Base-by-base conservation (phyloP, 75 land plant species). In the Cunninghamia lanceolata region DNA sequence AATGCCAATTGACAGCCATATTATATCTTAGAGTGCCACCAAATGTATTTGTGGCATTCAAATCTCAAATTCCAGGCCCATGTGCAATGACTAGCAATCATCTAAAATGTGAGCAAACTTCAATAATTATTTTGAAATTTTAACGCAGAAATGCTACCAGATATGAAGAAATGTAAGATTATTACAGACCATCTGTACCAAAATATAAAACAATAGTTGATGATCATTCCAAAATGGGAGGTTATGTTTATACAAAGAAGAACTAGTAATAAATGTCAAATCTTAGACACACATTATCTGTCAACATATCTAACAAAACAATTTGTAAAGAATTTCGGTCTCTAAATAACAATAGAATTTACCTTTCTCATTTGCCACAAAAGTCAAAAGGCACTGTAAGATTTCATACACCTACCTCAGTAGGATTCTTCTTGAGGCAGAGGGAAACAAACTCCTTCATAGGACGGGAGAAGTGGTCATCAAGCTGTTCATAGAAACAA, bases 401-500 rank as follows among this genome's bases (percentile, higher is more conserved):
- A 63, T 74, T 74, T 32, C 80, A 77, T 19, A 77, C 17, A 78
- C 59, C 54, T 87, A 94, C 99, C 96, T 98, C 99, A 45, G 96
- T 89, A 32, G 99, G 97, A 80, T 88, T 87, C 85, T 98, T 98
- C 92, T 92, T 96, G 76, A 98, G 90, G 82, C 99, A 98, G 36
- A 94, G 85, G 38, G 95, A 90, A 25, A 98, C 99, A 88, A 98
- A 98, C 85, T 98, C 99, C 84, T 98, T 98, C 90, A 98, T 90
- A 71, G 94, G 93, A 39, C 99, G 94, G 19, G 99, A 98, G 89
- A 95, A 98, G 85, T 98, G 99, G 82, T 98, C 99, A 90, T 98
- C 99, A 53, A 98, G 91, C 99, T 98, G 95, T 93, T 13, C 78
- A 83, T 9, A 86, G 11, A 45, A 83, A 73, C 68, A 19, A 85